phyloP scores from a whole-genome alignment of 805 yeast genomes.

The Teunomyces gatunensis region DNA sequence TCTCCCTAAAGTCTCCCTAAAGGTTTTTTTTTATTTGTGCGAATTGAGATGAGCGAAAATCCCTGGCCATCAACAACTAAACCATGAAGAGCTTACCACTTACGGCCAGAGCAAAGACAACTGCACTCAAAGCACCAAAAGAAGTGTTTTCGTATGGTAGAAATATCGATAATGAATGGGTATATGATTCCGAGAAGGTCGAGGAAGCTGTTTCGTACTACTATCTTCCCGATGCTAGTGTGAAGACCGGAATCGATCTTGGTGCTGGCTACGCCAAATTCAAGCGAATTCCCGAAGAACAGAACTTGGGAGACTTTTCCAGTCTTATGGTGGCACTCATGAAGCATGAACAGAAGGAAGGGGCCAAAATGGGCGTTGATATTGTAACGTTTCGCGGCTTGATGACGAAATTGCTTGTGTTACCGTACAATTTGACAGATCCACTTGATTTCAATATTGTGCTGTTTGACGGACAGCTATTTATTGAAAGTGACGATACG shows the following conservation, averaged over 20 bases:
- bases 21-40: neutral
- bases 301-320: constrained; percentile 53
- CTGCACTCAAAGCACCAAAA: constrained; percentile 81
- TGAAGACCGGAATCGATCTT: constrained; percentile 62
- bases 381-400: constrained; percentile 84
- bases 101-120: constrained; percentile 52
- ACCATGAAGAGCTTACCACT: constrained; percentile 28
- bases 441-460: constrained; percentile 60
- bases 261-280: constrained; percentile 63
- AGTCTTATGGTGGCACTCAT: constrained; percentile 57
- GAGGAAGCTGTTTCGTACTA: constrained; percentile 61
- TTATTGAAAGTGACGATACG: constrained; percentile 53
- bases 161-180: constrained; percentile 47
- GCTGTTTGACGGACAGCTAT: constrained; percentile 72
- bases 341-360: constrained; percentile 49
- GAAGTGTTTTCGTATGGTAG: constrained; percentile 72
- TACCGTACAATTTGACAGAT: constrained; percentile 60
- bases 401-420: constrained; percentile 67
- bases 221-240: constrained; percentile 72
- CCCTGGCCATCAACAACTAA: neutral
- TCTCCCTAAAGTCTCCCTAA: neutral
- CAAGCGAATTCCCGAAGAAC: constrained; percentile 51
- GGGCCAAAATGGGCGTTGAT: constrained; percentile 53
- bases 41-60: constrained; percentile 1
- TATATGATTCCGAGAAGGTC: constrained; percentile 38